Conservation (phyloP, 768 basidiomycete genomes). For the Dacryopinax primogenitus region DNA sequence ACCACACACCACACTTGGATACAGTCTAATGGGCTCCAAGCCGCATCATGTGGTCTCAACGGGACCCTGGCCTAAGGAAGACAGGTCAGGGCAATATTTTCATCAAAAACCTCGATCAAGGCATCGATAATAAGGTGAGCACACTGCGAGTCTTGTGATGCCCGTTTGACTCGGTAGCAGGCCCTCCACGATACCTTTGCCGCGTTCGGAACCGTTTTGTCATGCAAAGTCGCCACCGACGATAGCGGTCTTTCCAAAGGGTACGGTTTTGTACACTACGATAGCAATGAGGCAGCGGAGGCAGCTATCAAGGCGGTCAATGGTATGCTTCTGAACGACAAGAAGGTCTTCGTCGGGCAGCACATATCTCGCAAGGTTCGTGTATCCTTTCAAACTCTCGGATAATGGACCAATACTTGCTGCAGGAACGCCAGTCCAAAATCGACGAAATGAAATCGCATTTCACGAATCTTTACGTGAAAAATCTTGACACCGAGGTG, state of each 20-base stretch:
- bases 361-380: constrained; percentile 90
- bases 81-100: constrained; percentile 99
- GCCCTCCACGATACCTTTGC: constrained; percentile 99
- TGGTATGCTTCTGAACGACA: constrained; percentile 98
- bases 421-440: constrained; percentile 90
- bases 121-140: constrained; percentile 88
- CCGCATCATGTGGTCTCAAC: constrained; percentile 99
- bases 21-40: constrained; percentile 29
- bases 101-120: constrained; percentile 97
- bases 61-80: constrained; percentile 97
- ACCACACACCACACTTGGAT: constrained; percentile 11
- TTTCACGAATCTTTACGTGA: constrained; percentile 97
- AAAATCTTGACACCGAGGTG: constrained; percentile 82
- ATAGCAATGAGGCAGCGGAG: constrained; percentile 91
- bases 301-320: constrained; percentile 97
- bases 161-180: constrained; percentile 29
- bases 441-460: constrained; percentile 94
- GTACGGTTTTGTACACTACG: constrained; percentile 98
- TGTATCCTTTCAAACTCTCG: constrained; percentile 9
- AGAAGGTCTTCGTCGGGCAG: constrained; percentile 96
- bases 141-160: neutral
- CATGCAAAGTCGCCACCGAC: constrained; percentile 97
- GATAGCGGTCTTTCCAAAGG: constrained; percentile 92
- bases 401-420: neutral
- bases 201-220: constrained; percentile 95